Conservation (phyloP, 2,329 filamentous ascomycete genomes). For the Cladophialophora bantiana region DNA sequence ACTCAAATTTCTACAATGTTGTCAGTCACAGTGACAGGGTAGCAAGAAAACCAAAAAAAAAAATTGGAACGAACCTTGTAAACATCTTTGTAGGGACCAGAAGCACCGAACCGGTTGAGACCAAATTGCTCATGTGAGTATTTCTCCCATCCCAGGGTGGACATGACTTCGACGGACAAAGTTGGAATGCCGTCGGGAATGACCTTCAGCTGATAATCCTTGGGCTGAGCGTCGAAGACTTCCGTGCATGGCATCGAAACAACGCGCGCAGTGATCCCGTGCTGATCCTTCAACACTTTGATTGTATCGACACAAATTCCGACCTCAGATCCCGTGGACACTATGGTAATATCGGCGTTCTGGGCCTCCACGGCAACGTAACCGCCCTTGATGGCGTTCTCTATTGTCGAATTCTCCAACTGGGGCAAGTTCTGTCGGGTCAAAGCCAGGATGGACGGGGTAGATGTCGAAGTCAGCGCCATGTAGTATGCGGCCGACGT, state of each 20-base stretch:
- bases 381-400: slow-evolving; percentile 90
- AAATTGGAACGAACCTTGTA: slow-evolving; percentile 73
- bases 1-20: slow-evolving; percentile 86
- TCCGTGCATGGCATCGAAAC: slow-evolving; percentile 97
- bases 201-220: slow-evolving; percentile 93
- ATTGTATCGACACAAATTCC: slow-evolving; percentile 90
- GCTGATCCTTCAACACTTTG: slow-evolving; percentile 88
- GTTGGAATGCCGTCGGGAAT: slow-evolving; percentile 93
- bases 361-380: slow-evolving; percentile 88
- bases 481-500: slow-evolving; percentile 97
- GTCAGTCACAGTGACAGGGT: slow-evolving; percentile 46
- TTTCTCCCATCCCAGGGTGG: slow-evolving; percentile 97
- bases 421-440: slow-evolving; percentile 98
- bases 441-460: slow-evolving; percentile 90
- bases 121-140: slow-evolving; percentile 99
- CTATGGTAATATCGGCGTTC: slow-evolving; percentile 83
- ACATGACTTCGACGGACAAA: slow-evolving; percentile 94
- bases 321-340: slow-evolving; percentile 96
- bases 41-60: not conserved
- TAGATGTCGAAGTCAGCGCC: slow-evolving; percentile 85
- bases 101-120: slow-evolving; percentile 98
- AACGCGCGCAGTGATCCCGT: slow-evolving; percentile 85
- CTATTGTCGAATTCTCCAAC: slow-evolving; percentile 90
- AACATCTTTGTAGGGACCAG: slow-evolving; percentile 95
- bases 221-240: slow-evolving; percentile 90